These are phyloP conservation scores for Hebeloma cylindrosporum DNA, from an alignment of 768 basidiomycete species.

Conservation along the genomic window DNA sequence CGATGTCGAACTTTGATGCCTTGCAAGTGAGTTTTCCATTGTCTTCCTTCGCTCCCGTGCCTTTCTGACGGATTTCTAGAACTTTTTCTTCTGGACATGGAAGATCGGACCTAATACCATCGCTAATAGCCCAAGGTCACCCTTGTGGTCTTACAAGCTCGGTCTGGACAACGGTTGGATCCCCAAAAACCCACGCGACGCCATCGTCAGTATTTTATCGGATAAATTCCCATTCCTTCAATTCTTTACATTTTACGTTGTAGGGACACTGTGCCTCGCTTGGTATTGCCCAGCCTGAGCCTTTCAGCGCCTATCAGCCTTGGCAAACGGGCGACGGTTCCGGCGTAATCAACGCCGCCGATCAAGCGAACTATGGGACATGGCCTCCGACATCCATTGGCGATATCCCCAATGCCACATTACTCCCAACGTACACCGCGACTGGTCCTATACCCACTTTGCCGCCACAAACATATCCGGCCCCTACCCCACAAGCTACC, in stretches of 20 bases:
- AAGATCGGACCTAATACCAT: no score
- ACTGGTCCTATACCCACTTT: slow-evolving; percentile 60
- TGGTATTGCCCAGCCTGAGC: slow-evolving; percentile 30
- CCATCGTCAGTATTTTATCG: no score
- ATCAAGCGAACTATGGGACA: slow-evolving; percentile 41
- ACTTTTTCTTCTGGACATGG: slow-evolving; percentile 52
- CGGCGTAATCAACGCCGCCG: slow-evolving; percentile 51
- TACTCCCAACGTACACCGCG: slow-evolving; percentile 64
- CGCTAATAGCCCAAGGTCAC: no score
- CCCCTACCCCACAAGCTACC: slow-evolving; percentile 38
- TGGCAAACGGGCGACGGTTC: slow-evolving; percentile 62
- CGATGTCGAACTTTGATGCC: slow-evolving; percentile 48
- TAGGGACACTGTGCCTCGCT: slow-evolving; percentile 64
- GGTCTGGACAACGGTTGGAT: slow-evolving; percentile 73
- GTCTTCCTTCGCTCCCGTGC: no score
- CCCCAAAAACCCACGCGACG: slow-evolving; percentile 65
- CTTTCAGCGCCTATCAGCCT: slow-evolving; percentile 39
- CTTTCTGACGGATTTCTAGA: no score
- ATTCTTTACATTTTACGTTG: no score
- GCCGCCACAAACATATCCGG: slow-evolving; percentile 48
- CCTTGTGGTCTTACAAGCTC: slow-evolving; percentile 44
- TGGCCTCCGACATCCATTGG: slow-evolving; percentile 58
- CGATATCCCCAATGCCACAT: slow-evolving; percentile 28
- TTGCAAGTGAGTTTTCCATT: no score
- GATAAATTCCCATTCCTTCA: no score